A percentile compares a stretch with the other conserved stretches of the same genome.
These are phyloP conservation scores for Sordariomycetes sp. DNA, from an alignment of 2,329 filamentous ascomycete genomes.

Conservation along the genomic window DNA sequence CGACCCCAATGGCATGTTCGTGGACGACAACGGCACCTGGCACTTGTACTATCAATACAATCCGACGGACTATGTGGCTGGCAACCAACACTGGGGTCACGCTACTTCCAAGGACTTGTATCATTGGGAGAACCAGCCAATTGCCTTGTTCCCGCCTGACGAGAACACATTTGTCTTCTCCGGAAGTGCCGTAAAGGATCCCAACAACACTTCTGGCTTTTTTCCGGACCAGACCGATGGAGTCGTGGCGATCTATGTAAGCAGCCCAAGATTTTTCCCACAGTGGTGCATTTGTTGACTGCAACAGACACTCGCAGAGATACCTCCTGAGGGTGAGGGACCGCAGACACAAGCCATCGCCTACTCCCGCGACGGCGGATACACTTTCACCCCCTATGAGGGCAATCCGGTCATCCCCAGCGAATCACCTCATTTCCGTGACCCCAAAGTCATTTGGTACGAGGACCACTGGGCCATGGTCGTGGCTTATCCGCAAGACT, in stretches of 20 bases:
- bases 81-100: conserved; percentile 60
- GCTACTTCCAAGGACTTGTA: conserved; percentile 54
- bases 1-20: conserved; percentile 57
- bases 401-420: conserved; percentile 52
- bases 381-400: conserved; percentile 49
- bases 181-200: conserved; percentile 49
- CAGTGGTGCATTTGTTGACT: background rate
- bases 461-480: conserved; percentile 48
- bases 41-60: conserved; percentile 58
- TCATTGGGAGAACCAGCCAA: conserved; percentile 55
- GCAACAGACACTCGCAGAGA: conserved; percentile 15
- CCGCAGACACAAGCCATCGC: conserved; percentile 49
- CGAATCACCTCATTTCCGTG: conserved; percentile 48
- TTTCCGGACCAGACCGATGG: conserved; percentile 51
- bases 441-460: conserved; percentile 57
- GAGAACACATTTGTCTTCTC: conserved; percentile 37
- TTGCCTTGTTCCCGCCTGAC: conserved; percentile 45
- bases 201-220: conserved; percentile 57
- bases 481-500: conserved; percentile 40
- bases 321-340: conserved; percentile 6
- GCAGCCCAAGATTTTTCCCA: conserved; percentile 6
- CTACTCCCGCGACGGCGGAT: conserved; percentile 52
- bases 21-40: conserved; percentile 46
- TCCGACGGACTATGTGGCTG: conserved; percentile 31
- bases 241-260: conserved; percentile 41